A percentile compares a stretch with the other conserved stretches of the same genome.
These are phyloP conservation scores for Trichosporon ovoides DNA, from an alignment of 1,284 basidiomycete genomes.

Conservation along the genomic window DNA sequence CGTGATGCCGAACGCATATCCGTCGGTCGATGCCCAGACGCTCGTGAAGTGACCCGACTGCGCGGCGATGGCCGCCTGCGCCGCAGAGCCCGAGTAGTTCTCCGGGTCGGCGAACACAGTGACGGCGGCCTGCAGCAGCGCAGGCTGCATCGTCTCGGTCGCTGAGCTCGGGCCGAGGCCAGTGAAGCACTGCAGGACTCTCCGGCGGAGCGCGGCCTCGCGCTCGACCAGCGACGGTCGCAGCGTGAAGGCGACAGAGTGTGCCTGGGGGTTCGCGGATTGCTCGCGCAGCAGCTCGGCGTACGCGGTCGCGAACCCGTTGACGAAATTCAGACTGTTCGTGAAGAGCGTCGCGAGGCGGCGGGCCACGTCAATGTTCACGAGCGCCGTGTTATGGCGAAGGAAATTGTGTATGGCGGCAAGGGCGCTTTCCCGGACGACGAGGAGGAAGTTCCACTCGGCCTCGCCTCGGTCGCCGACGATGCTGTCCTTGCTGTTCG, in stretches of 20 bases:
- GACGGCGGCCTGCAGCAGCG: constrained; percentile 77
- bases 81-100: constrained; percentile 63
- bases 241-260: constrained; percentile 48
- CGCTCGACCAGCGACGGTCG: constrained; percentile 66
- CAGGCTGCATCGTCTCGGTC: constrained; percentile 72
- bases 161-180: constrained; percentile 72
- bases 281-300: constrained; percentile 47
- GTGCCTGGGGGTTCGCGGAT: constrained; percentile 35
- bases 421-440: constrained; percentile 85
- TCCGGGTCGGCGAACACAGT: constrained; percentile 76
- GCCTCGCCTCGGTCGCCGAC: constrained; percentile 61
- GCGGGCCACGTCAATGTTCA: constrained; percentile 85
- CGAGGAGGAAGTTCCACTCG: constrained; percentile 89
- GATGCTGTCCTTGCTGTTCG: constrained; percentile 74
- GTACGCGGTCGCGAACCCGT: constrained; percentile 53
- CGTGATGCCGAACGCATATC: constrained; percentile 88
- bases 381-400: constrained; percentile 68
- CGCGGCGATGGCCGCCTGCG: constrained; percentile 88
- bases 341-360: constrained; percentile 78
- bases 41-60: constrained; percentile 77
- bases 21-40: constrained; percentile 82
- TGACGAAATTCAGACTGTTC: constrained; percentile 85
- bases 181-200: constrained; percentile 85
- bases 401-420: constrained; percentile 85
- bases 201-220: constrained; percentile 74